These are phyloP conservation scores for Peronosclerospora sorghi DNA, from an alignment of 352 stramenopile genomes.

Conservation along the genomic window DNA sequence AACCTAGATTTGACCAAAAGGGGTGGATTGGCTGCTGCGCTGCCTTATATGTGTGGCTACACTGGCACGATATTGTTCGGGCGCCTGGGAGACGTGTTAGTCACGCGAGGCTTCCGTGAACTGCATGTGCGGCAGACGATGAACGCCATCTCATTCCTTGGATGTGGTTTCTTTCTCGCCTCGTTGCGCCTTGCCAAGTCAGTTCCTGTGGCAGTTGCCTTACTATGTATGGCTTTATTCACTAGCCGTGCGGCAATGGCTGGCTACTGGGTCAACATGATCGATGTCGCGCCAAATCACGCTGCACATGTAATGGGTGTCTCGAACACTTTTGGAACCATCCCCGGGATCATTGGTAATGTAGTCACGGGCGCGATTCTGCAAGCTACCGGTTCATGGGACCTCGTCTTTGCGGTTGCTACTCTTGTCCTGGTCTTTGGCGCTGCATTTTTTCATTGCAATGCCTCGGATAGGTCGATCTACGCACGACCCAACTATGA, in stretches of 20 bases:
- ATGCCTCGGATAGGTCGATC: conserved; percentile 69
- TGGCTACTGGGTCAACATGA: conserved; percentile 87
- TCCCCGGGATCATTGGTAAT: conserved; percentile 79
- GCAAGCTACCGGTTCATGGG: conserved; percentile 51
- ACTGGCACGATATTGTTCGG: conserved; percentile 64
- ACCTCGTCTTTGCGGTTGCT: conserved; percentile 78
- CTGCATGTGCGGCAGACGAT: conserved; percentile 68
- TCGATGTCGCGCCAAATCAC: conserved; percentile 72
- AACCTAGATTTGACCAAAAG: conserved; percentile 64
- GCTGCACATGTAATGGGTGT: conserved; percentile 81
- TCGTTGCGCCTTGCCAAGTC: conserved; percentile 52
- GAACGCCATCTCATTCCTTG: conserved; percentile 67
- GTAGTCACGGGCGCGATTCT: conserved; percentile 77
- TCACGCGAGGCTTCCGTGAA: conserved; percentile 53
- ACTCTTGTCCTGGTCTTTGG: conserved; percentile 59
- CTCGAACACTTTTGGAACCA: conserved; percentile 78
- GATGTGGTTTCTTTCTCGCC: conserved; percentile 61
- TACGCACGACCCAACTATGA: conserved; percentile 18
- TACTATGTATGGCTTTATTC: conserved; percentile 74
- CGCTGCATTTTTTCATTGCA: conserved; percentile 62
- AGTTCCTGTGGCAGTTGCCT: conserved; percentile 35
- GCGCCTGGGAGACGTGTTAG: conserved; percentile 47
- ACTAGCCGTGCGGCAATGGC: conserved; percentile 60
- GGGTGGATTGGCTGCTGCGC: conserved; percentile 44
- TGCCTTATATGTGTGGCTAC: conserved; percentile 77